Percentiles rank a stretch among this genome's conserved stretches.
phyloP scores from a whole-genome alignment of 306 rosid genomes.

The Mimosa bimucronata region DNA sequence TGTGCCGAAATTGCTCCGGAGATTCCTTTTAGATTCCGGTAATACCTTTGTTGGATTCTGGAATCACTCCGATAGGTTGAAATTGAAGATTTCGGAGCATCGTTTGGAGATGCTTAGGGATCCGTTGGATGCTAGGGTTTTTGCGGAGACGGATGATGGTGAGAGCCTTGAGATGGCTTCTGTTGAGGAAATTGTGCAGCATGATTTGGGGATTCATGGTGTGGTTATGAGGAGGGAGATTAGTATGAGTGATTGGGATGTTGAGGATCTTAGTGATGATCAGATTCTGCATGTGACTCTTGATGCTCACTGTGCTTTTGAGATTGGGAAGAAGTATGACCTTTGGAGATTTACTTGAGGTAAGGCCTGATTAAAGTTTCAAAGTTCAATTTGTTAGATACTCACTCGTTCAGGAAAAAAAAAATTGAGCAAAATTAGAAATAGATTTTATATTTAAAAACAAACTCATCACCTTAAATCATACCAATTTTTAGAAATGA shows the following conservation, averaged over 20 bases:
- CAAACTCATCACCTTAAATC: too few relatives aligned
- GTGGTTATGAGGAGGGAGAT: slow-evolving; percentile 20
- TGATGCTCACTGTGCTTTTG: slow-evolving; percentile 49
- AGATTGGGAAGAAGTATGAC: slow-evolving; percentile 31
- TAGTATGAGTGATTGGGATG: slow-evolving; percentile 39
- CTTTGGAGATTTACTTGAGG: not conserved
- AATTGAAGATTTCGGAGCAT: not conserved
- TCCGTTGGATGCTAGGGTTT: slow-evolving; percentile 28
- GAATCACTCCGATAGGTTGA: slow-evolving; percentile 30
- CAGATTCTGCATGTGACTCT: slow-evolving; percentile 47
- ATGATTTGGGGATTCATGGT: slow-evolving; percentile 20
- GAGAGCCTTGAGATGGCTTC: not conserved
- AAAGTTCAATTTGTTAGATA: too few relatives aligned
- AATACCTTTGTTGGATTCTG: slow-evolving; percentile 49
- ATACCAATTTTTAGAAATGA: too few relatives aligned
- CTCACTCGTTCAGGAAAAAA: too few relatives aligned
- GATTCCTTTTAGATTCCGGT: slow-evolving; percentile 13
- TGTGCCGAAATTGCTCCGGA: slow-evolving; percentile 23
- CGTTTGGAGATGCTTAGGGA: not conserved
- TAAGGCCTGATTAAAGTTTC: not conserved
- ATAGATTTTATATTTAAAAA: too few relatives aligned
- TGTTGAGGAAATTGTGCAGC: slow-evolving; percentile 21
- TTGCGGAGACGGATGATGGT: not conserved
- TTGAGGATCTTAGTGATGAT: not conserved
- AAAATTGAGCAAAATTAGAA: too few relatives aligned